Evolutionary conservation across 495 filamentous ascomycete genomes (phyloP).

Genomic region (Podospora australis): DNA sequence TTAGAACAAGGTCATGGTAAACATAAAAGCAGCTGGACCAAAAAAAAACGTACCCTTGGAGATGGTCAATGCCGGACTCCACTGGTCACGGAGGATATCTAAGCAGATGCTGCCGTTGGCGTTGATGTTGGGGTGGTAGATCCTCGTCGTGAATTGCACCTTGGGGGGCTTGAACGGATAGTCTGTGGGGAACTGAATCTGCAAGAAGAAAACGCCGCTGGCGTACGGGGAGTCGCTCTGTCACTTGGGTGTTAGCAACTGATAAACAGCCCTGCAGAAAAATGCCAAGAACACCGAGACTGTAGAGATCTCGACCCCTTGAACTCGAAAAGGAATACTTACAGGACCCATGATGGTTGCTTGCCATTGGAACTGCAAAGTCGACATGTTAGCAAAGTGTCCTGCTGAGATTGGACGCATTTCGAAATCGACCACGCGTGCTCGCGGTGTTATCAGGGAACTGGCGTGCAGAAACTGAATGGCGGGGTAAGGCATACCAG

Average conservation of each 20-base stretch:
- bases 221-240: slow-evolving; percentile 93
- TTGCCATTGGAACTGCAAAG: slow-evolving; percentile 94
- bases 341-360: slow-evolving; percentile 99
- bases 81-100: slow-evolving; percentile 96
- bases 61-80: slow-evolving; percentile 97
- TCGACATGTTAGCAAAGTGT: slow-evolving; percentile 28
- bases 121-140: slow-evolving; percentile 99
- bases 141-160: slow-evolving; percentile 99
- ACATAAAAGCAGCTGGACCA: too few species aligned
- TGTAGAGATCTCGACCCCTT: neutral
- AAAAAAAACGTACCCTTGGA: slow-evolving; percentile 70
- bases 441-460: neutral
- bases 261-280: too few species aligned
- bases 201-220: slow-evolving; percentile 95
- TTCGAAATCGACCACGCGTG: slow-evolving; percentile 1
- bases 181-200: slow-evolving; percentile 98
- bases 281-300: too few species aligned
- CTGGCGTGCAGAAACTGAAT: slow-evolving; percentile 11
- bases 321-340: slow-evolving; percentile 40
- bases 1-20: slow-evolving; percentile 4
- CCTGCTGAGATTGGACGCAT: neutral
- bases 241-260: slow-evolving; percentile 1
- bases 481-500: slow-evolving; percentile 60
- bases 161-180: slow-evolving; percentile 99
- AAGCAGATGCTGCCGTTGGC: slow-evolving; percentile 98